Percentiles rank a stretch among this genome's conserved stretches.
Conservation (phyloP, 78 protist species). For the Dictyostelium brefeldianum region DNA sequence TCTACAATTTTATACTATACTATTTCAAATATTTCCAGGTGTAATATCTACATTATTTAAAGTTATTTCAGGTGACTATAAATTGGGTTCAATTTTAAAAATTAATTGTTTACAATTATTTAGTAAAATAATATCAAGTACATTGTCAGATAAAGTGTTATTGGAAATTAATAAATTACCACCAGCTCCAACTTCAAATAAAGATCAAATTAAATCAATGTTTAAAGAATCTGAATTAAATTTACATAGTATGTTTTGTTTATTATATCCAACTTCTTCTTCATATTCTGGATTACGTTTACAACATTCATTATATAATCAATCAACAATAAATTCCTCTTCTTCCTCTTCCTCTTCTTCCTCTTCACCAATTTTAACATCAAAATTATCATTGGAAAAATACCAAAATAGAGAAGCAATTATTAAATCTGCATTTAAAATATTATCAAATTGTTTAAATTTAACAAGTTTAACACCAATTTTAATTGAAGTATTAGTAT, state of each 20-base stretch:
- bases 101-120: slow-evolving; percentile 30
- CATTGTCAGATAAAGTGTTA: not conserved
- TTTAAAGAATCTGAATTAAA: not conserved
- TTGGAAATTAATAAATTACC: too few species aligned
- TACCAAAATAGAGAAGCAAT: slow-evolving; percentile 15
- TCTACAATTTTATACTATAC: not conserved
- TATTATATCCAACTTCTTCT: slow-evolving; percentile 41
- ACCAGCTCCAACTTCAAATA: not conserved
- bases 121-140: slow-evolving; percentile 11
- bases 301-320: not conserved
- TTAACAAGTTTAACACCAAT: slow-evolving; percentile 12
- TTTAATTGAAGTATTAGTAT: slow-evolving; percentile 32
- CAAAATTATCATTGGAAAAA: not conserved
- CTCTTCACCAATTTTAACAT: not conserved
- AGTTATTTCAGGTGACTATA: slow-evolving; percentile 31
- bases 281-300: slow-evolving; percentile 18
- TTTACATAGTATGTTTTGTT: slow-evolving; percentile 24
- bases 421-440: not conserved
- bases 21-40: slow-evolving; percentile 29
- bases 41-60: slow-evolving; percentile 8
- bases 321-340: too few species aligned
- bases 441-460: slow-evolving; percentile 2
- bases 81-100: slow-evolving; percentile 42
- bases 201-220: not conserved
- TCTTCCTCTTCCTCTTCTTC: too few species aligned